Base-by-base conservation (phyloP, 2,329 filamentous ascomycete species). In the Hymenoscyphus occultus region DNA sequence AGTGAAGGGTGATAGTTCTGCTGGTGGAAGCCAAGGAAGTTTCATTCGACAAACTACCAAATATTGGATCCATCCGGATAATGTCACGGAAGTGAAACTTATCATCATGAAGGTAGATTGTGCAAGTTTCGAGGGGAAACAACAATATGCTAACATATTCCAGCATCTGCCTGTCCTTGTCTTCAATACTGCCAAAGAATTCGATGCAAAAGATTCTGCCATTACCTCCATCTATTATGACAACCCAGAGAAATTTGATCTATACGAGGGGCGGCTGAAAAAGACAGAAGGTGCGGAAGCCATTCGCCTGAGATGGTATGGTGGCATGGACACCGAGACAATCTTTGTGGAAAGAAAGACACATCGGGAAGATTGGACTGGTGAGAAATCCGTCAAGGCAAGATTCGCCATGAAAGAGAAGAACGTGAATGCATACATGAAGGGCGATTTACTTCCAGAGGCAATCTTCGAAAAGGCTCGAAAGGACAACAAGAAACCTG, bases 171-270 rank as follows among this genome's bases (percentile, higher is more conserved):
- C 95, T 0, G 95, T 99, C 9, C 84, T 99, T 16, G 95, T 99
- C 12, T 99, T 98, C 83, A 99, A 98, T 76, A 85, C 94, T 14
- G 96, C 89, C 81, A 99, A 99, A 78, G 94, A 98, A 73, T 99
- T 98, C 71, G 92, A 96, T 69, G 84, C 86, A 63, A 87, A 92
- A 70, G 95, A 99, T 76, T 90, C 92, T 5, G 95, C 95, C 68
- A 99, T 99, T 74, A 96, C 95, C 0, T 99, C 95, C 59, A 97
- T 99, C 72, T 99, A 99, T 82, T 99, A 92, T 77, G 95, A 99
- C 77, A 99, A 98, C 76, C 87, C 93, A 0, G 87, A 96, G 3
- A 96, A 86, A 31, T 99, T 93, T 90, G 93, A 97, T 68, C 81
- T 99, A 61, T 99, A 99, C 77, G 87, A 92, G 76, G 95, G 95